These are phyloP conservation scores for Vitis riparia DNA, from an alignment of 164 flowering plant genomes.

Conservation along the genomic window DNA sequence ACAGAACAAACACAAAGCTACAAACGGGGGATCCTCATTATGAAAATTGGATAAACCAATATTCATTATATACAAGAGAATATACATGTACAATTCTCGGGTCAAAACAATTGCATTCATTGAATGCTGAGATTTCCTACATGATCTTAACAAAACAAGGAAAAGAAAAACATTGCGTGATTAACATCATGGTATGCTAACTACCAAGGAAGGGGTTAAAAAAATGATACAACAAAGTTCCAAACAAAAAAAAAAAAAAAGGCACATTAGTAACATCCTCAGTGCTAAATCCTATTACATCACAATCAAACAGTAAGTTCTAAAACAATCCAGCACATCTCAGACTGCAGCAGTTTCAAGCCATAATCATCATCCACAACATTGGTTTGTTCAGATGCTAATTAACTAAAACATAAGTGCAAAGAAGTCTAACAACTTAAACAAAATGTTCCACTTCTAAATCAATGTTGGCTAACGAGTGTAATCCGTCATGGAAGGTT, in stretches of 20 bases:
- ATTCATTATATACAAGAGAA: too few species aligned
- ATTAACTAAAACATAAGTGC: constrained; percentile 16
- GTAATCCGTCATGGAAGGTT: not conserved
- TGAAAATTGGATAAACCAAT: too few species aligned
- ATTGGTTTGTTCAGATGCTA: constrained; percentile 14
- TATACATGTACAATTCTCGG: constrained; percentile 5
- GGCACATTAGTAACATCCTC: constrained; percentile 17
- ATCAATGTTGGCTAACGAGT: constrained; percentile 8
- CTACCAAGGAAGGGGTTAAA: not conserved
- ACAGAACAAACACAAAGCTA: too few species aligned
- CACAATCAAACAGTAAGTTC: constrained; percentile 18
- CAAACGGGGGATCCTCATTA: too few species aligned
- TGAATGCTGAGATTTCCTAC: constrained; percentile 15
- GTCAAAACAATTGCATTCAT: not conserved
- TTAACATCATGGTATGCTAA: not conserved
- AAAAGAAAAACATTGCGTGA: constrained; percentile 4
- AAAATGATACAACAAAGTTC: constrained; percentile 19
- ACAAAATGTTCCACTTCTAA: constrained; percentile 16
- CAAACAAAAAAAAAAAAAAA: constrained; percentile 8
- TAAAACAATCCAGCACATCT: constrained; percentile 19
- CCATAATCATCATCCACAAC: constrained; percentile 21
- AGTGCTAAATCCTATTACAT: constrained; percentile 27
- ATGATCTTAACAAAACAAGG: not conserved
- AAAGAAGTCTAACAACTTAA: constrained; percentile 10
- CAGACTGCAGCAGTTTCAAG: constrained; percentile 19